These are phyloP conservation scores for Euphrasia arctica DNA, from an alignment of 305 asterid genomes.

Conservation along the genomic window DNA sequence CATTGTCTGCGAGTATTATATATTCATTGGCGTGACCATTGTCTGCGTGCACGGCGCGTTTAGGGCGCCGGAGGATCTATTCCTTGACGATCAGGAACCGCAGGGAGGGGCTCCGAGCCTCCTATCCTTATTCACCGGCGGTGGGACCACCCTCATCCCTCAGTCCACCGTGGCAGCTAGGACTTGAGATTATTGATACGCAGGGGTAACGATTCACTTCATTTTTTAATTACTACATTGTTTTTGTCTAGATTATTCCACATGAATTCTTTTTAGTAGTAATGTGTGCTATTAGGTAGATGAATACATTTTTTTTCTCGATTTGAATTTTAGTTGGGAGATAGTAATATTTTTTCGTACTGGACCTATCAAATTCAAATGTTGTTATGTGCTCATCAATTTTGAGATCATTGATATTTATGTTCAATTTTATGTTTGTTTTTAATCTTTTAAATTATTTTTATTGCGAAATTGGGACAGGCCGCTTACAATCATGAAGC, in stretches of 20 bases:
- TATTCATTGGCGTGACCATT: constrained; percentile 58
- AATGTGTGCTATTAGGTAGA: background rate
- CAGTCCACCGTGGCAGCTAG: constrained; percentile 46
- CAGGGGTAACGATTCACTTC: constrained; percentile 16
- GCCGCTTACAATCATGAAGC: background rate
- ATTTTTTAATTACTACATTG: background rate
- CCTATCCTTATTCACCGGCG: constrained; percentile 57
- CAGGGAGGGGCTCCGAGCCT: constrained; percentile 47
- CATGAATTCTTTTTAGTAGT: background rate
- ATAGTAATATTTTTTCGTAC: background rate
- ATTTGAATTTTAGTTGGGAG: background rate
- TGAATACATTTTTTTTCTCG: constrained; percentile 6
- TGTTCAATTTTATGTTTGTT: background rate
- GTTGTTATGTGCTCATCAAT: background rate
- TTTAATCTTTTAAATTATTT: background rate
- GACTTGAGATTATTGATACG: constrained; percentile 40
- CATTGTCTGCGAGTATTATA: too few relatives aligned
- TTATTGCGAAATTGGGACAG: background rate
- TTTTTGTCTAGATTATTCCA: background rate
- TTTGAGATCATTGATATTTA: background rate
- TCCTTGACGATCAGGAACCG: constrained; percentile 75
- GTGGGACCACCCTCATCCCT: constrained; percentile 37
- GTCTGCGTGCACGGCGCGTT: constrained; percentile 74
- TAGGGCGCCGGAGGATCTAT: constrained; percentile 81
- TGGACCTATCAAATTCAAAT: background rate